Base-by-base conservation (phyloP, 164 flowering plant genomes). In the Cinnamomum chago region DNA sequence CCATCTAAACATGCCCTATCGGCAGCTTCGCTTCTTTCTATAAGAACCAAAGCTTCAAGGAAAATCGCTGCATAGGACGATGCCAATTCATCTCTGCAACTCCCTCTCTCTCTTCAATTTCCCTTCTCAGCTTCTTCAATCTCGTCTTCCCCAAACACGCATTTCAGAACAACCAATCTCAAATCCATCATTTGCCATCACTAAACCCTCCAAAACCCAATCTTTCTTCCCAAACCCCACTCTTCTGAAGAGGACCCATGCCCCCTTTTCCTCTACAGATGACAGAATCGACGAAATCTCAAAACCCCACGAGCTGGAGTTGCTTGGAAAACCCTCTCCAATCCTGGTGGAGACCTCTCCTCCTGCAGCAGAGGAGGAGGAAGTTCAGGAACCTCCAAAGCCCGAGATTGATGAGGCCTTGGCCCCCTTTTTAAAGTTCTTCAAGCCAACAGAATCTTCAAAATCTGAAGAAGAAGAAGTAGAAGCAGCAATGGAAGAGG, bases 361-460 rank as follows among this genome's bases (percentile, higher is more conserved):
- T 30, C 35, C 35, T 30, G 35, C 35, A 30, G 40, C 76, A 50
- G 86, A 83, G 74, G 62, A 83, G 74, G 62, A 47, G 11, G 85
- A 70, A 24, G 23, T 50, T 22, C 2, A 22, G 24, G 85, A 82
- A 24, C 10, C 72, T 65, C 62, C 30, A 27, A 79, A 84, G 22
- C 68, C 72, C 0, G 83, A 77, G 40, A 71, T 81, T 70, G 90
- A 86, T 47, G 95, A 91, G 78, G 89, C 84, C 0, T 82, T 95
- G 75, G 91, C 84, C 50, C 96, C 97, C 2, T 95, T 95, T 74
- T 80, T 90, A 83, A 95, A 89, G 88, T 89, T 90, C 65, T 92
- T 92, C 73, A 93, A 83, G 82, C 77, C 83, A 2, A 83, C 76
- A 25, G 88, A 89, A 58, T 74, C 84, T n/a, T 71, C 58, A 20